Conservation (phyloP, 306 rosid genomes). For the Quercus aquifolioides region DNA sequence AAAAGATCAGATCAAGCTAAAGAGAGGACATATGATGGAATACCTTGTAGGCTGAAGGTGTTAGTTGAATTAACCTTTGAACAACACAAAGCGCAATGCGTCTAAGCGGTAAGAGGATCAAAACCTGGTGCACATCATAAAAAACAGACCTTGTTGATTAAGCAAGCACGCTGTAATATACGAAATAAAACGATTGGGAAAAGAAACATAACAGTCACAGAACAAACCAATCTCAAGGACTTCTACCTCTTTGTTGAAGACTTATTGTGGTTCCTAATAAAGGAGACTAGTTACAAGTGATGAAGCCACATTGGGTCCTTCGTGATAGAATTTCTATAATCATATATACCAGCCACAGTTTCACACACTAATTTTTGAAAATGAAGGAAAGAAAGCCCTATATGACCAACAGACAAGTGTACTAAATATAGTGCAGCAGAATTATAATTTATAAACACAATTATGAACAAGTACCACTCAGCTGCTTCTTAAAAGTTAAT, state of each 20-base stretch:
- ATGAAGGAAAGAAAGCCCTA: not conserved
- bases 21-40: not conserved
- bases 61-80: constrained; percentile 76
- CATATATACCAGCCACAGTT: not conserved
- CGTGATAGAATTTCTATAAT: not conserved
- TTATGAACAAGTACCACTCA: not conserved
- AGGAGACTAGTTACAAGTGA: not conserved
- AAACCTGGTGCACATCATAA: constrained; percentile 51
- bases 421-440: not conserved
- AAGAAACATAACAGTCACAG: not conserved
- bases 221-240: not conserved
- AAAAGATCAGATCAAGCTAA: not conserved
- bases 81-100: constrained; percentile 65
- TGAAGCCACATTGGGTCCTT: not conserved
- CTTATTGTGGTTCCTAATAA: not conserved
- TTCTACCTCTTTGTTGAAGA: not conserved
- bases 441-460: not conserved
- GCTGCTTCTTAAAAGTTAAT: not conserved
- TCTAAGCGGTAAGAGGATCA: constrained; percentile 75
- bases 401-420: not conserved
- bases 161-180: not conserved
- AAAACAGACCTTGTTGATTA: not conserved
- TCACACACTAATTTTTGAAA: not conserved
- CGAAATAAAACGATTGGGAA: not conserved
- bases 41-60: constrained; percentile 83